Base-by-base conservation (phyloP, 2,329 filamentous ascomycete species). In the Didymella keratinophila region DNA sequence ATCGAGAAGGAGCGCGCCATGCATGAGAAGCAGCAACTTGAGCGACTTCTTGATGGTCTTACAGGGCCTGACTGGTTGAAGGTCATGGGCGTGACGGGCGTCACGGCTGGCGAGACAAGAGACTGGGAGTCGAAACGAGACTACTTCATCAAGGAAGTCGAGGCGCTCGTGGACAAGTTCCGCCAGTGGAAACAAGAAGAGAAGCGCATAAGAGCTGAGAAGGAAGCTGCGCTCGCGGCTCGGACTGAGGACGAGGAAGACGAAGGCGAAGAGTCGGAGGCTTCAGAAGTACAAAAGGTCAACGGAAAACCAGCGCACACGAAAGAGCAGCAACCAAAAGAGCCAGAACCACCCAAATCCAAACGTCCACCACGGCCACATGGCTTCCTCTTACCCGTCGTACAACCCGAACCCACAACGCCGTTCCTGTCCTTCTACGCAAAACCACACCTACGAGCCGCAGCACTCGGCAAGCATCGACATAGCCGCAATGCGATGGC, bases 41-140 rank as follows among this genome's bases (percentile, higher is more conserved):
- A 89, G 61, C 81, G 86, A 8, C 78, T 89, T 16, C 83, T 97
- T 7, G 92, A 95, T 52, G 92, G 92, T 18, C 83, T 99, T 1
- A 90, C 92, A 73, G 91, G 94, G 2, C 92, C 91, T 57, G 95
- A 98, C 76, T 99, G 95, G 95, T 82, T 97, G 56, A 89, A 91
- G 61, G 86, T 93, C 4, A 93, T 99, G 87, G 95, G 94, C 25
- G 89, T 98, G 32, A 94, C 88, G 63, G 92, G 85, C 36, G 80
- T 96, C 36, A 96, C 92, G 0, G 93, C 97, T 71, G 87, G 87
- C 21, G 91, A 92, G 71, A 94, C 92, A 78, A 95, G 90, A 75
- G 86, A 89, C 28, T 97, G 92, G 76, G 92, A 97, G 76, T 88
- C 90, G 2, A 95, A 95, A 61, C 86, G 95, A 27, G 84, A 89